Base-by-base conservation (phyloP, 2,329 filamentous ascomycete species). In the Nemania diffusa region DNA sequence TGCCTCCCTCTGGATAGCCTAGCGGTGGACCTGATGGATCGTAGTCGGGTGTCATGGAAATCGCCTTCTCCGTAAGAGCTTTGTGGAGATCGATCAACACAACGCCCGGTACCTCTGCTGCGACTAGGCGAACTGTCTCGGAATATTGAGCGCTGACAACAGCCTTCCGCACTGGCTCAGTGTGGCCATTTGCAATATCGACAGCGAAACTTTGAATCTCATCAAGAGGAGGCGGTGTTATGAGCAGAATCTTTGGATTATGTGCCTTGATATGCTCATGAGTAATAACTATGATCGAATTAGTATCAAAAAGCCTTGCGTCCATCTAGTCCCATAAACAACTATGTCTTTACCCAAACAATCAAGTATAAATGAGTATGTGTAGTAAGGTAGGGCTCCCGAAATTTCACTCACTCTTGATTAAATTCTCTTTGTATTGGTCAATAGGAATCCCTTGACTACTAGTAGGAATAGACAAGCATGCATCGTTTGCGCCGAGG, bases 401-500 rank as follows among this genome's bases (percentile, higher is more conserved):
- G 7, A 11, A 6, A 11, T 9, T 9, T 24, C 22, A 59, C 69
- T 62, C 51, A 68, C 69, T 71, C 56, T 69, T 83, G 71, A 79
- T 84, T 48, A 97, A 80, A 75, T 97, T 97, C 62, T 85, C 80
- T 77, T 87, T 89, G 82, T 93, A 98, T 67, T 88, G 81, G 0
- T 90, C 85, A n/a, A 97, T 79, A 0, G 92, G 88, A 7, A 98
- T 87, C 78, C 95, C 89, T 79, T 98, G 96, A 9, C 84, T 83
- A 57, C 88, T 89, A 3, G 84, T 83, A 4, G 85, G 83, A 42
- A 87, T 81, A 3, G 88, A 86, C 3, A 97, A 79, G 62, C 90
- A 90, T 3, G 95, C 91, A 79, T 98, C 96, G 77, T 99, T 98
- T 73, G 96, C 93, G 20, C 96, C 96, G 67, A 97, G 90, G 71